phyloP scores from a whole-genome alignment of 2,329 filamentous ascomycete genomes.

The Monosporascus sp. region DNA sequence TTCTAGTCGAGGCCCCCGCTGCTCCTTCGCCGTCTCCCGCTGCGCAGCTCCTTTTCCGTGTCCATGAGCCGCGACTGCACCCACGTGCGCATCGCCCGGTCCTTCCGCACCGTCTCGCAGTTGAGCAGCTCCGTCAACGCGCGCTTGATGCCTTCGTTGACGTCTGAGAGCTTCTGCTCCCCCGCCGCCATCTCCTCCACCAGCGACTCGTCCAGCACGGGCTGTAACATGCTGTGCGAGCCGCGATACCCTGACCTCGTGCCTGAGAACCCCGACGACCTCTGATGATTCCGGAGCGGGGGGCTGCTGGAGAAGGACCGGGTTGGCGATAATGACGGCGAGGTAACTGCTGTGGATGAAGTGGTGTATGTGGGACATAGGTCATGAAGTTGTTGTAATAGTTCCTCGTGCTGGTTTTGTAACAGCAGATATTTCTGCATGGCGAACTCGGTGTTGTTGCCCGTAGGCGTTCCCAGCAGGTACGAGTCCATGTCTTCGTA shows the following conservation, averaged over 20 bases:
- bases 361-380: constrained; percentile 36
- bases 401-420: constrained; percentile 48
- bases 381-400: constrained; percentile 45
- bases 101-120: constrained; percentile 48
- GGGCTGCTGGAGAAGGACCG: constrained; percentile 49
- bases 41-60: constrained; percentile 53
- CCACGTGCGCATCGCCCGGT: constrained; percentile 49
- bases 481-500: constrained; percentile 3
- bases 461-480: constrained; percentile 8
- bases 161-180: constrained; percentile 48
- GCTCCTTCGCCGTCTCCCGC: constrained; percentile 44
- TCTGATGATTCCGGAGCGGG: constrained; percentile 22
- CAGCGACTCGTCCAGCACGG: constrained; percentile 42
- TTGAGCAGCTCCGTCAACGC: constrained; percentile 57
- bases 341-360: constrained; percentile 32
- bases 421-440: constrained; percentile 50
- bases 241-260: constrained; percentile 13
- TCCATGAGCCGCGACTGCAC: constrained; percentile 55
- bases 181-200: constrained; percentile 44
- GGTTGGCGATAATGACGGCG: constrained; percentile 56
- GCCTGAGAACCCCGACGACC: constrained; percentile 14
- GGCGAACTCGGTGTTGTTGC: constrained; percentile 39
- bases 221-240: constrained; percentile 23
- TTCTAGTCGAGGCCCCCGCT: constrained; percentile 20
- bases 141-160: constrained; percentile 58